These are phyloP conservation scores for Polytolypa hystricis DNA, from an alignment of 2,329 filamentous ascomycete species.

Conservation along the genomic window DNA sequence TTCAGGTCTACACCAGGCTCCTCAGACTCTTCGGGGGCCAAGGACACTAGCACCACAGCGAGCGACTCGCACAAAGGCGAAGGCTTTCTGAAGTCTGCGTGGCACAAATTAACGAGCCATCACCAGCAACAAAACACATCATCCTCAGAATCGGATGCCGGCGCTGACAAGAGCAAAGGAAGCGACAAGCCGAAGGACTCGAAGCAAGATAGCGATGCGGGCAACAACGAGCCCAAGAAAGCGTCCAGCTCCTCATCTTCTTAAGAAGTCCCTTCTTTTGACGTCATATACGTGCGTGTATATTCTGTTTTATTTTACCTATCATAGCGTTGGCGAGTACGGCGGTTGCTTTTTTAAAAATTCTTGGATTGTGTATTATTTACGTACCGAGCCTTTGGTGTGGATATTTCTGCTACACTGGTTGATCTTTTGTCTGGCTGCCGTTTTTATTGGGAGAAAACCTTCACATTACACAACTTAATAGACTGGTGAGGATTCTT, in stretches of 20 bases:
- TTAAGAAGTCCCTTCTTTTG: background rate
- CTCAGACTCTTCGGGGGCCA: background rate
- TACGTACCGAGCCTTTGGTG: background rate
- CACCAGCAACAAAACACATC: slow-evolving; percentile 13
- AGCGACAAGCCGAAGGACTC: slow-evolving; percentile 5
- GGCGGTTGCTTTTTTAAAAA: slow-evolving; percentile 16
- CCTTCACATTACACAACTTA: too few species aligned
- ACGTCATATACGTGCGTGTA: too few species aligned
- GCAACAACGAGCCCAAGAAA: slow-evolving; percentile 29
- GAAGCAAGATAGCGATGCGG: slow-evolving; percentile 13
- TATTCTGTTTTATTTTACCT: slow-evolving; percentile 7
- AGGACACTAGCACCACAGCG: slow-evolving; percentile 6
- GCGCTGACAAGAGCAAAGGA: slow-evolving; percentile 19
- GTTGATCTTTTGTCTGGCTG: too few species aligned
- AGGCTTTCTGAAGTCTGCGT: slow-evolving; percentile 84
- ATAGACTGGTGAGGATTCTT: too few species aligned
- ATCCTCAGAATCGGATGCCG: slow-evolving; percentile 20
- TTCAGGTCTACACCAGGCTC: slow-evolving; percentile 17
- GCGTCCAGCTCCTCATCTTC: slow-evolving; percentile 25
- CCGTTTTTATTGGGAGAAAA: too few species aligned
- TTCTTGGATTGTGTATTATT: too few species aligned
- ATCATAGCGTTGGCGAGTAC: slow-evolving; percentile 31
- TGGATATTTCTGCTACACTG: slow-evolving; percentile 1
- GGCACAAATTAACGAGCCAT: slow-evolving; percentile 84
- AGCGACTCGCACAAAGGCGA: slow-evolving; percentile 59